Conservation (phyloP, 2,329 filamentous ascomycete genomes). For the Colletotrichum viniferum region DNA sequence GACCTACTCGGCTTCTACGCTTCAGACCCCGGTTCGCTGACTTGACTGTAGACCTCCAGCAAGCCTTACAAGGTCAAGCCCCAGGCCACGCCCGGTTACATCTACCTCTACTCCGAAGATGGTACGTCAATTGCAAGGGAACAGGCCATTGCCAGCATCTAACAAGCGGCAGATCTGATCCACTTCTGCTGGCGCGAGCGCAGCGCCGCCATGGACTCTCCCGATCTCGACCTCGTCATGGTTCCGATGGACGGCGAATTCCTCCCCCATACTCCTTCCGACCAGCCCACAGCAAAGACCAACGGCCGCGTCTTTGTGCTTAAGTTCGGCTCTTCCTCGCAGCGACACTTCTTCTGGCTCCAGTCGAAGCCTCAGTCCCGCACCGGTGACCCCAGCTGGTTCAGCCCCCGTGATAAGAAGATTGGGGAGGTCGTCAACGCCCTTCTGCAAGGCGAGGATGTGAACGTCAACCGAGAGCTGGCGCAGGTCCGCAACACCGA, state of each 20-base stretch:
- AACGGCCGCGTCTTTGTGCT: conserved; percentile 92
- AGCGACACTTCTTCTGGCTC: conserved; percentile 94
- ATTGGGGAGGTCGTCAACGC: conserved; percentile 86
- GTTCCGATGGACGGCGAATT: conserved; percentile 90
- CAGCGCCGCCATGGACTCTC: conserved; percentile 68
- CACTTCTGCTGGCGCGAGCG: conserved; percentile 98
- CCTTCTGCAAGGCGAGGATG: conserved; percentile 86
- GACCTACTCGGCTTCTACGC: conserved; percentile 26
- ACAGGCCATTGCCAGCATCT: not conserved
- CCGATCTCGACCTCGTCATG: conserved; percentile 91
- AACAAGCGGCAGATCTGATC: conserved; percentile 68
- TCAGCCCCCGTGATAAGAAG: conserved; percentile 85
- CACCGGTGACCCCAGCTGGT: conserved; percentile 73
- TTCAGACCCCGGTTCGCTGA: conserved; percentile 18
- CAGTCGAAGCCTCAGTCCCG: conserved; percentile 84
- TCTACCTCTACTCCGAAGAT: conserved; percentile 94
- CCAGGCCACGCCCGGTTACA: conserved; percentile 76
- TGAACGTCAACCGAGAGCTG: conserved; percentile 78
- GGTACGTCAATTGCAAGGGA: conserved; percentile 52
- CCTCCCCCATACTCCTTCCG: conserved; percentile 70
- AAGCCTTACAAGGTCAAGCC: conserved; percentile 76
- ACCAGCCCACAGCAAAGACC: conserved; percentile 64
- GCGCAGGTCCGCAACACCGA: conserved; percentile 61
- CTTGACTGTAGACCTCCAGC: conserved; percentile 43
- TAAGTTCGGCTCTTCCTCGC: conserved; percentile 91